Base-by-base conservation (phyloP, 352 stramenopile genomes). In the Pythium rhizo-oryzae region DNA sequence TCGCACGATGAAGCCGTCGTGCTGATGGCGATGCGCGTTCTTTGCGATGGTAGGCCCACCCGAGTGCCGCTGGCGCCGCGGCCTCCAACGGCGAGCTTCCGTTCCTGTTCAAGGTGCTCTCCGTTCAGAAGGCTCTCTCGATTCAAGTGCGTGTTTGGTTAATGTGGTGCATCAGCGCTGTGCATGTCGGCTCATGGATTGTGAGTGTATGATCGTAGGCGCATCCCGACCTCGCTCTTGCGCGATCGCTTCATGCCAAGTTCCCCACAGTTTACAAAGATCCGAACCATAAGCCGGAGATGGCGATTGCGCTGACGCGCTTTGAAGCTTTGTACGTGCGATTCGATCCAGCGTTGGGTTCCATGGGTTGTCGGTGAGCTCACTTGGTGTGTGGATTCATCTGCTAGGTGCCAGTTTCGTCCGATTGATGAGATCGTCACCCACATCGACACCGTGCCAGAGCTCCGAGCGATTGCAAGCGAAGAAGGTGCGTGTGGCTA, bases 271-370 rank as follows among this genome's bases (percentile, higher is more conserved):
- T 96, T 12, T 99, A 99, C 82, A 98, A 98, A 66, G 98, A 99
- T 71, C 60, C 90, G 21, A 99, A 99, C 77, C 98, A 99, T 84
- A 99, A 99, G 76, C 98, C 98, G 1, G 98, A 99, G 76, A 99
- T 99, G 95, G 94, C 97, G 16, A 98, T 99, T 70, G 98, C 98
- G 1, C 76, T 99, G 43, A 99, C 94, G 55, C 84, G 74, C 37
- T 99, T 99, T 63, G 94, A 99, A 77, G 98, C 97, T 25, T 67
- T 96, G 88, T 96, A 73, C 60, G 84, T 81, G 21, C 8, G 41
- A 47, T 47, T 47, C 41, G 18, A 43, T 12, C 9, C 15, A 18
- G 37, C 15, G 37, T 43, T 11, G 37, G 15, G 9, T 43, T 12
- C 37, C 41, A 47, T 25, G 6, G 50, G 51, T 25, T 51, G 16